Evolutionary conservation across 108 stramenopile genomes (phyloP), one percentile per base, ranked within the genome.

Genomic region (Fragilaria crotonensis): DNA sequence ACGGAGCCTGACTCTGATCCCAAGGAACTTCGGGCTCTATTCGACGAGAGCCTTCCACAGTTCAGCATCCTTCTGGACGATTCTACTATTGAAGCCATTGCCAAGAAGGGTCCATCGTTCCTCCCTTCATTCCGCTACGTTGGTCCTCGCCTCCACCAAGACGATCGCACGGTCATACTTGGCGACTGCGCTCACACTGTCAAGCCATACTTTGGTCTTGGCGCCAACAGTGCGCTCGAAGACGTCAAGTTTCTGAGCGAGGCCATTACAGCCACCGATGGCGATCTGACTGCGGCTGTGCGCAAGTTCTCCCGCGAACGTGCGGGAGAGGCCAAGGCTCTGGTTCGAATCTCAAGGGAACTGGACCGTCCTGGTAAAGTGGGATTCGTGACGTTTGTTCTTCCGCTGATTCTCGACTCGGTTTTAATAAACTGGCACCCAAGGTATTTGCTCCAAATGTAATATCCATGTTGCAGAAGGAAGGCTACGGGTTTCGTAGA

Each of bases 121-220:
- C 60, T 96, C 30, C 95, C 95, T 23, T 49, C 62, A n/a, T 96
- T 96, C 59, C 78, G 85, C 30, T 96, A 78, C 59, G 83, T 70
- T 5, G 79, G 80, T 9, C 90, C 93, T 3, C 49, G 83, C 30
- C 62, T 95, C 7, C 69, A 91, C 61, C 76, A 83, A 48, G 85
- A 84, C 5, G 70, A 80, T 28, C 69, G 72, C 3, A 74, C 68
- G 17, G 55, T 84, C 4, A 63, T 95, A 33, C 59, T 93, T 33
- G 95, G 95, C 7, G 95, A 96, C 62, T 79, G 85, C 47, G 84
- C 82, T 45, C 89, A 93, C 54, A 77, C 89, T n/a, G 90, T 92
- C 30, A 91, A 94, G 55, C 95, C 95, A 5, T 96, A 94, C 60
- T 97, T 88, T 71, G 96, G 96, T 25, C 67, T 95, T 1, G 96